Conservation (phyloP, 2,329 filamentous ascomycete genomes). For the Penicillium sp. region DNA sequence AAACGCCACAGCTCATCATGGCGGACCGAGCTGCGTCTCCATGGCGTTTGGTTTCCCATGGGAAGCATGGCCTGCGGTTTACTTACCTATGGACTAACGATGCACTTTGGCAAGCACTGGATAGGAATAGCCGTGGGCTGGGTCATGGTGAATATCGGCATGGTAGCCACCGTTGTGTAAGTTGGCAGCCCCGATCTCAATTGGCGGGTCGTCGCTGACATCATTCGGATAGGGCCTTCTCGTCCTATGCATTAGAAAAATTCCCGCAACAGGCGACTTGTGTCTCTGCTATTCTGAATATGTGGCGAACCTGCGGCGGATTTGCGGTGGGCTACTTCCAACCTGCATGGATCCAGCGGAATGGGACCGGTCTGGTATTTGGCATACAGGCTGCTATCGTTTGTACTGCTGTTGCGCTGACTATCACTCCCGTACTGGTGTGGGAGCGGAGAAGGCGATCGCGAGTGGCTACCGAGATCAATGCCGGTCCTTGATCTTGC, state of each 20-base stretch:
- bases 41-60: constrained; percentile 37
- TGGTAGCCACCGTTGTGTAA: constrained; percentile 37
- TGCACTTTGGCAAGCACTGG: constrained; percentile 36
- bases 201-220: background rate
- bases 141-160: constrained; percentile 37
- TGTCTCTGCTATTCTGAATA: constrained; percentile 38
- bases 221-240: constrained; percentile 28
- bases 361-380: constrained; percentile 34
- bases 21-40: constrained; percentile 35
- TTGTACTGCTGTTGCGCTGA: constrained; percentile 24
- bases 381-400: constrained; percentile 35
- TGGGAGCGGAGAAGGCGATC: constrained; percentile 5
- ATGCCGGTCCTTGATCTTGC: background rate
- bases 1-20: constrained; percentile 23
- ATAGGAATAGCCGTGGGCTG: constrained; percentile 39
- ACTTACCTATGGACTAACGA: constrained; percentile 34
- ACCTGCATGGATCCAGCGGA: constrained; percentile 33
- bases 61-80: constrained; percentile 32
- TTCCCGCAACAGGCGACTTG: constrained; percentile 35
- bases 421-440: constrained; percentile 27
- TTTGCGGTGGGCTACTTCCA: constrained; percentile 40
- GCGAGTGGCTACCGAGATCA: background rate
- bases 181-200: background rate
- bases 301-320: constrained; percentile 41
- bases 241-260: constrained; percentile 37